These are phyloP conservation scores for Abortiporus biennis DNA, from an alignment of 1,284 basidiomycete genomes.

Conservation along the genomic window DNA sequence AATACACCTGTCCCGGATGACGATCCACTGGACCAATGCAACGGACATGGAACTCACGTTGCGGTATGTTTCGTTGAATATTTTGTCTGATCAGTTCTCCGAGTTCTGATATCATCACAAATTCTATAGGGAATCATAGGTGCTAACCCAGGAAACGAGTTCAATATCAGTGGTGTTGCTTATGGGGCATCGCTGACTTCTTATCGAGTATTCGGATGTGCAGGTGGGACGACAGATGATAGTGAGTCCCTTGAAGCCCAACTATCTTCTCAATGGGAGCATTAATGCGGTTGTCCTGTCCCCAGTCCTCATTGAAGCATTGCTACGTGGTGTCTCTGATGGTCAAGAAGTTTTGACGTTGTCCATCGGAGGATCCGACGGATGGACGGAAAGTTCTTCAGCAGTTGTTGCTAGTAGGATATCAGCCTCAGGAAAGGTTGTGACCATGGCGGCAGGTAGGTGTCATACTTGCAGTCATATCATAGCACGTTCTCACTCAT, in stretches of 20 bases:
- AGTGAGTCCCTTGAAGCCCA: slow-evolving; percentile 31
- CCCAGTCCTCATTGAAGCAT: slow-evolving; percentile 47
- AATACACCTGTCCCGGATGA: slow-evolving; percentile 40
- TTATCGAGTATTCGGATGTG: slow-evolving; percentile 47
- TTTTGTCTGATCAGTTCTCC: neutral
- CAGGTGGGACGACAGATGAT: slow-evolving; percentile 39
- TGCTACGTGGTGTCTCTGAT: slow-evolving; percentile 40
- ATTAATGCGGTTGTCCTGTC: no score
- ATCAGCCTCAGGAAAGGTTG: slow-evolving; percentile 41
- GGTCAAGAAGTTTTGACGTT: slow-evolving; percentile 58
- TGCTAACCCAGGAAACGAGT: slow-evolving; percentile 48
- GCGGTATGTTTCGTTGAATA: slow-evolving; percentile 35
- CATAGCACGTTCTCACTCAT: neutral
- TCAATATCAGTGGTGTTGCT: slow-evolving; percentile 50
- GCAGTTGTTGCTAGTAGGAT: slow-evolving; percentile 53
- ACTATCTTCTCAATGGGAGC: no score
- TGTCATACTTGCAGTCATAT: neutral
- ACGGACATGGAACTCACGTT: slow-evolving; percentile 59
- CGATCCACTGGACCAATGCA: slow-evolving; percentile 42
- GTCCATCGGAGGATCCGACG: slow-evolving; percentile 52
- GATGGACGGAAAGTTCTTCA: slow-evolving; percentile 50
- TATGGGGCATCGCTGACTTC: slow-evolving; percentile 36
- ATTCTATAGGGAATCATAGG: slow-evolving; percentile 65
- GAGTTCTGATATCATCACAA: neutral
- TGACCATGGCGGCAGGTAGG: slow-evolving; percentile 44